Percentiles rank a stretch among this genome's conserved stretches.
Conservation (phyloP, 2,329 filamentous ascomycete genomes). For the Periglandula ipomoeae region DNA sequence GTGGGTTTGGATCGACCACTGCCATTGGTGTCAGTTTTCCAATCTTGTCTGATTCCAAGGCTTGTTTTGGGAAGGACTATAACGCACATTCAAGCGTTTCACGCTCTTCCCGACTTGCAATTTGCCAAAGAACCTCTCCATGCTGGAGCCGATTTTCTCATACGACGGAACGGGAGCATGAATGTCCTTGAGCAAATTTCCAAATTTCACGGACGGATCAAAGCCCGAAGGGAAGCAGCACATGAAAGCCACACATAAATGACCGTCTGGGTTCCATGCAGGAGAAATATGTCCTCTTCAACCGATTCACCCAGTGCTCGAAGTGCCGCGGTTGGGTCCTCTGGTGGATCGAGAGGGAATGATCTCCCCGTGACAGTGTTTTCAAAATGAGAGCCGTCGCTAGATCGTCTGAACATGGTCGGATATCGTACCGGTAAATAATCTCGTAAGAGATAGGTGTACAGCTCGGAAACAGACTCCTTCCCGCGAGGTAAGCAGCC, state of each 20-base stretch:
- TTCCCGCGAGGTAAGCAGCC: slow-evolving; percentile 31
- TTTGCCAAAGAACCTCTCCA: slow-evolving; percentile 44
- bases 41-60: no score
- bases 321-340: slow-evolving; percentile 26
- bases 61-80: no score
- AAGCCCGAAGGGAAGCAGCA: slow-evolving; percentile 46
- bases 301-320: slow-evolving; percentile 37
- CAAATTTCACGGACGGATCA: slow-evolving; percentile 40
- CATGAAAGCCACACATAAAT: slow-evolving; percentile 37
- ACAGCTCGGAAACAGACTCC: slow-evolving; percentile 37
- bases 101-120: slow-evolving; percentile 38
- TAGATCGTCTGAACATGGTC: slow-evolving; percentile 32
- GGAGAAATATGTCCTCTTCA: slow-evolving; percentile 46
- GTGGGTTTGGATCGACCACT: slow-evolving; percentile 42
- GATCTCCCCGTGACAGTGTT: slow-evolving; percentile 30
- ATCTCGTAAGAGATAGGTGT: slow-evolving; percentile 34
- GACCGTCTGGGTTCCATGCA: slow-evolving; percentile 33
- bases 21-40: not conserved
- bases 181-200: slow-evolving; percentile 36
- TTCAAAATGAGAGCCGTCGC: slow-evolving; percentile 20
- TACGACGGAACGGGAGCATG: slow-evolving; percentile 45
- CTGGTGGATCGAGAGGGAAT: slow-evolving; percentile 19
- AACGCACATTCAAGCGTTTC: slow-evolving; percentile 40
- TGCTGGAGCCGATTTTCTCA: slow-evolving; percentile 43
- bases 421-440: slow-evolving; percentile 43